Conservation (phyloP, 2,329 filamentous ascomycete genomes). For the Pyricularia grisea region DNA sequence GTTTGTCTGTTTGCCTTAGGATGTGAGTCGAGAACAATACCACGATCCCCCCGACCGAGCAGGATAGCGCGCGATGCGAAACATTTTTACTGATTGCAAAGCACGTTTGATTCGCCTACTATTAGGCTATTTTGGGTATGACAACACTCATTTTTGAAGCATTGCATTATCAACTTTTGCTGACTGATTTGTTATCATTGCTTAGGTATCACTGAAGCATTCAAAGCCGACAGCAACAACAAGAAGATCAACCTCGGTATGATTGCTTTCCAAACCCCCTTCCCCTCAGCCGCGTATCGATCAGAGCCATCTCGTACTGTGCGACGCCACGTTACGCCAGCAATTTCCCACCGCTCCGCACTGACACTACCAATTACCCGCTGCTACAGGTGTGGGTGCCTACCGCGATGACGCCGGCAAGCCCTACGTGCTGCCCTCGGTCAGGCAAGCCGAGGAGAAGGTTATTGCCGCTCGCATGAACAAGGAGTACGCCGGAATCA, state of each 20-base stretch:
- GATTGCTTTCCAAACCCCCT: conserved; percentile 14
- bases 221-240: conserved; percentile 88
- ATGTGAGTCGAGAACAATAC: conserved; percentile 19
- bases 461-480: conserved; percentile 70
- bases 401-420: conserved; percentile 98
- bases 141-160: conserved; percentile 9
- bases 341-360: conserved; percentile 3
- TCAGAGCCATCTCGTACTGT: neutral
- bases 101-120: conserved; percentile 14
- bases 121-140: conserved; percentile 68
- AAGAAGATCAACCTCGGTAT: conserved; percentile 97
- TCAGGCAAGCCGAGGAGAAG: conserved; percentile 80
- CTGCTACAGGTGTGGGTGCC: conserved; percentile 69
- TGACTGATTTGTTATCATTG: conserved; percentile 11
- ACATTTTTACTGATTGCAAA: neutral
- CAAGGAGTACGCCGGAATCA: conserved; percentile 98
- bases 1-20: conserved; percentile 16
- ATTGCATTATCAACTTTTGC: neutral
- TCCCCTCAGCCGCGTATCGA: neutral
- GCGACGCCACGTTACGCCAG: neutral
- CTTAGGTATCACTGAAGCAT: conserved; percentile 87
- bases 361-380: neutral
- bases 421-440: conserved; percentile 93
- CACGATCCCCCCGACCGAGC: conserved; percentile 13
- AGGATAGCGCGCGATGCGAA: conserved; percentile 6